Evolutionary conservation across 768 basidiomycete species (phyloP).

Genomic region (Lactarius psammicola): DNA sequence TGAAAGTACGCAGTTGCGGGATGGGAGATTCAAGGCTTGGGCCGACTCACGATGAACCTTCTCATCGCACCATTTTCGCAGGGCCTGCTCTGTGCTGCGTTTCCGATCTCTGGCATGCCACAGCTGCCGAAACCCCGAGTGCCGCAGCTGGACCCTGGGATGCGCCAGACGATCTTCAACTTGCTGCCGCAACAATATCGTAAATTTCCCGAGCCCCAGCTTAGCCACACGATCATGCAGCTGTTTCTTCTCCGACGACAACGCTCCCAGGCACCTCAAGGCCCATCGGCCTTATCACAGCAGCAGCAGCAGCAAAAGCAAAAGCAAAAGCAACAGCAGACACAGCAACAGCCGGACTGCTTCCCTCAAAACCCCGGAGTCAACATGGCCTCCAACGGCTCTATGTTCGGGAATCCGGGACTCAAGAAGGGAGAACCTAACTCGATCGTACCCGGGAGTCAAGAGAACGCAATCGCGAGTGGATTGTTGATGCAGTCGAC

Average conservation of each 20-base stretch:
- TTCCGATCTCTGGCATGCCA: conserved; percentile 24
- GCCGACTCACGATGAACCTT: conserved; percentile 12
- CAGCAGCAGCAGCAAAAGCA: neutral
- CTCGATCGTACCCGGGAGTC: conserved; percentile 25
- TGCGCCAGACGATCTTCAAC: conserved; percentile 16
- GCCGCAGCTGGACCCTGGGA: conserved; percentile 1
- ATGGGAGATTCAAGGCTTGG: conserved; percentile 25
- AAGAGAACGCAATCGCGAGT: conserved; percentile 23
- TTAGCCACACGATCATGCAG: conserved; percentile 7
- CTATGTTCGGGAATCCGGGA: conserved; percentile 18
- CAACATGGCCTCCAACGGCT: conserved; percentile 7
- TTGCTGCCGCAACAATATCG: conserved; percentile 3
- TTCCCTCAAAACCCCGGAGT: conserved; percentile 13
- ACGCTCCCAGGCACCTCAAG: conserved; percentile 17
- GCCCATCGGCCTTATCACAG: neutral
- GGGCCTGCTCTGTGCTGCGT: conserved; percentile 21
- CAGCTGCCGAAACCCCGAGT: conserved; percentile 16
- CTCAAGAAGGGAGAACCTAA: conserved; percentile 26
- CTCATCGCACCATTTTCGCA: conserved; percentile 25
- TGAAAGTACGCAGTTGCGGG: conserved; percentile 25
- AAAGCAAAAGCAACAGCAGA: conserved; percentile 2
- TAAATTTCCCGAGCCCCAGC: conserved; percentile 12
- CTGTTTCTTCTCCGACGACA: conserved; percentile 8
- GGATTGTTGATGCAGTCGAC: conserved; percentile 14
- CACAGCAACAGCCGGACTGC: conserved; percentile 17